phyloP scores from a whole-genome alignment of 2,329 filamentous ascomycete species.

The Curvularia eragrostidis region DNA sequence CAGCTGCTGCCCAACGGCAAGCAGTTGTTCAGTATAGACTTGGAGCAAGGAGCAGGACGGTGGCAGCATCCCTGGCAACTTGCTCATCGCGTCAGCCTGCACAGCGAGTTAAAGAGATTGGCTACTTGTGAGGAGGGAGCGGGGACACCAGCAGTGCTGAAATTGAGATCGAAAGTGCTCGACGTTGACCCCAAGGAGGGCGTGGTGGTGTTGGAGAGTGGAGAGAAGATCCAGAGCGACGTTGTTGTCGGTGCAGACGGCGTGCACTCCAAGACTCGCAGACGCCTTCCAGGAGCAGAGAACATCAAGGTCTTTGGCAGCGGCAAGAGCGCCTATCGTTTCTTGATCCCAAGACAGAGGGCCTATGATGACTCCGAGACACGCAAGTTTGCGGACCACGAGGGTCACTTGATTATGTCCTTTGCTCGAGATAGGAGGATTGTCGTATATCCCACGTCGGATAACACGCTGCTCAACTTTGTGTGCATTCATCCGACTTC shows the following conservation, averaged over 20 bases:
- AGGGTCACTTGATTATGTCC: constrained; percentile 55
- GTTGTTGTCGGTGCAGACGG: constrained; percentile 64
- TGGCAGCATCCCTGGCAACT: constrained; percentile 63
- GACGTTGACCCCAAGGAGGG: constrained; percentile 50
- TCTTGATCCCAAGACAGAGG: constrained; percentile 58
- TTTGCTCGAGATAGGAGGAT: constrained; percentile 54
- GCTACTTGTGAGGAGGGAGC: constrained; percentile 52
- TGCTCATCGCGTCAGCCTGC: constrained; percentile 61
- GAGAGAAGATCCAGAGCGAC: constrained; percentile 55
- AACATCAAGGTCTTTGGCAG: constrained; percentile 53
- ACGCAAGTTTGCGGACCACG: constrained; percentile 46
- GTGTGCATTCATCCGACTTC: constrained; percentile 52
- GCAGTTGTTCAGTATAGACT: constrained; percentile 45
- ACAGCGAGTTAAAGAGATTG: constrained; percentile 58
- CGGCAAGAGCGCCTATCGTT: constrained; percentile 65
- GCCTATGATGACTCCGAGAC: constrained; percentile 51
- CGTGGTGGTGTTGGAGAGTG: constrained; percentile 45
- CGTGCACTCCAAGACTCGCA: constrained; percentile 53
- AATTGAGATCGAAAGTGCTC: constrained; percentile 54
- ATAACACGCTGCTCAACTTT: constrained; percentile 58
- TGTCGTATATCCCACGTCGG: constrained; percentile 57
- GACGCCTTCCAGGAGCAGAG: constrained; percentile 32
- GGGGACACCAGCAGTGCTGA: constrained; percentile 49
- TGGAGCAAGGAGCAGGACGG: constrained; percentile 49
- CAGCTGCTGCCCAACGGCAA: constrained; percentile 52